phyloP scores from a whole-genome alignment of 257 asterid genomes.

The Lithospermum erythrorhizon region DNA sequence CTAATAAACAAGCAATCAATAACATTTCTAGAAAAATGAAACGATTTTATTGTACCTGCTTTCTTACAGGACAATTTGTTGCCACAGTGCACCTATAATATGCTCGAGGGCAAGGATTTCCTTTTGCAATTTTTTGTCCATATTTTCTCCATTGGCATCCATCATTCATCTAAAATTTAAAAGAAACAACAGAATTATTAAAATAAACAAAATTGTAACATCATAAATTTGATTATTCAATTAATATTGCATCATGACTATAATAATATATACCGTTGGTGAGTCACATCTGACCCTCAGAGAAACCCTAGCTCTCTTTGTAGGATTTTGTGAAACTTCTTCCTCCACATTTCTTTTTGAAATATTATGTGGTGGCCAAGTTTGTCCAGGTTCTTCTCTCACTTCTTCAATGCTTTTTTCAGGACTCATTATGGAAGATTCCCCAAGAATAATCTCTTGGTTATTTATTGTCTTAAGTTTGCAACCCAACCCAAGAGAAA shows the following conservation, averaged over 20 bases:
- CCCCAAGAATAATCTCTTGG: slow-evolving; percentile 4
- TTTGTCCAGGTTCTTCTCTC: slow-evolving; percentile 40
- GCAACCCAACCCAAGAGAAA: slow-evolving; percentile 58
- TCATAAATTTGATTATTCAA: neutral
- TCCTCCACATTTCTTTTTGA: slow-evolving; percentile 48
- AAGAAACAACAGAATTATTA: neutral
- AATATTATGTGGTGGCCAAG: slow-evolving; percentile 29
- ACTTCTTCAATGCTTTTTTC: slow-evolving; percentile 50
- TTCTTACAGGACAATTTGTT: slow-evolving; percentile 79
- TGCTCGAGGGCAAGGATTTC: slow-evolving; percentile 97
- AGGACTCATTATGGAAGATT: slow-evolving; percentile 31
- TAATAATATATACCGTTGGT: slow-evolving; percentile 46
- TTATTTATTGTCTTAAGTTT: slow-evolving; percentile 23
- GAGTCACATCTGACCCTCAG: slow-evolving; percentile 84
- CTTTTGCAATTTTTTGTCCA: slow-evolving; percentile 89
- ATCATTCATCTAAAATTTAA: slow-evolving; percentile 55
- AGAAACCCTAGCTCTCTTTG: slow-evolving; percentile 92
- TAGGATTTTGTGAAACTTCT: slow-evolving; percentile 51
- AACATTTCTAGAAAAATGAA: neutral
- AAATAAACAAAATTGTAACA: neutral
- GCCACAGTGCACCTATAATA: slow-evolving; percentile 94
- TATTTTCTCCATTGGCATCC: slow-evolving; percentile 99
- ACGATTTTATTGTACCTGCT: slow-evolving; percentile 37
- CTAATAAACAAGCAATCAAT: too few relatives aligned
- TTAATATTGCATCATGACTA: neutral